phyloP scores from a whole-genome alignment of 2,329 filamentous ascomycete genomes.

The Immersiporthe knoxdaviesiana region DNA sequence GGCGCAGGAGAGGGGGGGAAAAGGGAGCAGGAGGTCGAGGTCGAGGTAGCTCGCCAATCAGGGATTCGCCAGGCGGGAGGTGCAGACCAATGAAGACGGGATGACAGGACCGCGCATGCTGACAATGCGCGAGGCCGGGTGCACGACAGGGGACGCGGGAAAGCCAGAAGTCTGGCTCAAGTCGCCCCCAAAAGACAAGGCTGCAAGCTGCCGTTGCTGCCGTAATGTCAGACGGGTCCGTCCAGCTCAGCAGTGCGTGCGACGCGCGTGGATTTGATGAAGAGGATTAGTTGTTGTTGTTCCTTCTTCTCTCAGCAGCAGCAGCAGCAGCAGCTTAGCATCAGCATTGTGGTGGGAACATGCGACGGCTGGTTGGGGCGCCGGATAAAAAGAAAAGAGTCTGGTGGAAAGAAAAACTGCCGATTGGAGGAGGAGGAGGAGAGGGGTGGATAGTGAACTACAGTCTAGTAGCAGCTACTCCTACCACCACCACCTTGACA shows the following conservation, averaged over 20 bases:
- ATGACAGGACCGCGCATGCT: conserved; percentile 22
- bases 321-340: background rate
- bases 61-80: conserved; percentile 20
- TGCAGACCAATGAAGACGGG: conserved; percentile 25
- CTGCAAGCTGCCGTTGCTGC: conserved; percentile 3
- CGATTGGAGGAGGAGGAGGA: conserved; percentile 19
- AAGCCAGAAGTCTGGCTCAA: background rate
- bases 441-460: background rate
- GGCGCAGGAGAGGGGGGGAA: background rate
- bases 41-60: conserved; percentile 27
- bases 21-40: conserved; percentile 5
- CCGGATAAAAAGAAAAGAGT: background rate
- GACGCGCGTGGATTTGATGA: background rate
- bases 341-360: background rate
- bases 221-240: background rate
- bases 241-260: background rate
- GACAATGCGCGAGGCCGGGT: conserved; percentile 17
- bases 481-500: background rate
- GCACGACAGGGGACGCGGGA: conserved; percentile 13
- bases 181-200: conserved; percentile 3
- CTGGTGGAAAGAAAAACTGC: background rate
- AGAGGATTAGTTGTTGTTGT: background rate
- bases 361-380: conserved; percentile 2
- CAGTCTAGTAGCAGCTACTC: background rate
- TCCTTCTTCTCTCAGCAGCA: background rate